These are phyloP conservation scores for Trametes cingulata DNA, from an alignment of 768 basidiomycete genomes.

Conservation along the genomic window DNA sequence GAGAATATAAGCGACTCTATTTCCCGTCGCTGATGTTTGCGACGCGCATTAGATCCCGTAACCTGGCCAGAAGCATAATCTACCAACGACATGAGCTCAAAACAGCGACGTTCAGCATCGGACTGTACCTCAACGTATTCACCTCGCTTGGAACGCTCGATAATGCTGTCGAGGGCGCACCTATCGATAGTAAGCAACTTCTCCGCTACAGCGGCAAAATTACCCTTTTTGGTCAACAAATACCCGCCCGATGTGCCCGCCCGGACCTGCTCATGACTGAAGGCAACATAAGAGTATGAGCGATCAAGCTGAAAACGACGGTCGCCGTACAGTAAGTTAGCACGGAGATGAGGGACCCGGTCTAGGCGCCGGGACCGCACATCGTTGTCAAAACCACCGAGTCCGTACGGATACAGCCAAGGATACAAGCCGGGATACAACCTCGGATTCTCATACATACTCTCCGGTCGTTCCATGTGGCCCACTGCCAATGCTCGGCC, in stretches of 20 bases:
- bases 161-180: neutral
- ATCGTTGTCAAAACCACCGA: conserved; percentile 36
- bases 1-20: neutral
- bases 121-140: neutral
- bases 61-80: neutral
- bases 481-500: conserved; percentile 35
- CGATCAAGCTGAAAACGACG: conserved; percentile 41
- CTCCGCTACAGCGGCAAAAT: conserved; percentile 23
- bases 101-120: neutral
- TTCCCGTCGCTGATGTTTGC: neutral
- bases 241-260: conserved; percentile 30
- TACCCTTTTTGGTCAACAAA: conserved; percentile 19
- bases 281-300: conserved; percentile 39
- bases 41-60: neutral
- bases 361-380: neutral
- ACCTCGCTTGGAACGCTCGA: neutral
- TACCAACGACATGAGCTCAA: neutral
- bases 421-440: conserved; percentile 43
- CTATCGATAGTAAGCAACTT: conserved; percentile 8
- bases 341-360: conserved; percentile 27
- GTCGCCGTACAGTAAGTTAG: conserved; percentile 41
- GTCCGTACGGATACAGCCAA: conserved; percentile 45
- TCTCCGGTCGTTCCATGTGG: conserved; percentile 29
- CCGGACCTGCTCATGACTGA: conserved; percentile 42
- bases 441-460: conserved; percentile 36